These are phyloP conservation scores for Paramecium biaurelia DNA, from an alignment of 73 alveolate species.

Conservation along the genomic window DNA sequence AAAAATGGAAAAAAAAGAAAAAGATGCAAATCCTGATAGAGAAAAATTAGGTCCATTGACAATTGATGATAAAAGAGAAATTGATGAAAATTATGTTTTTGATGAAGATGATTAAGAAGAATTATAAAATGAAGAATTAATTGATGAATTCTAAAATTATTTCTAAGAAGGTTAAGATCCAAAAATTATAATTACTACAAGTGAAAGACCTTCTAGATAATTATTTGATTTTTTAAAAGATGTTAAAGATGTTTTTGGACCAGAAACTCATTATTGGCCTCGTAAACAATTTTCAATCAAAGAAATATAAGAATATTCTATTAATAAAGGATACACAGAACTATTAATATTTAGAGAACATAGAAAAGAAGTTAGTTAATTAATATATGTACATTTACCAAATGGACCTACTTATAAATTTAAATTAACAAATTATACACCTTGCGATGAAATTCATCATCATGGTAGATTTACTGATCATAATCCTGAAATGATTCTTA, in stretches of 20 bases:
- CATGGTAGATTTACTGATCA: conserved; percentile 90
- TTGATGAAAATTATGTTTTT: conserved; percentile 60
- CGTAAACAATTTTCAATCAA: conserved; percentile 89
- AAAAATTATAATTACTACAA: conserved; percentile 55
- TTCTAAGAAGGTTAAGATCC: conserved; percentile 56
- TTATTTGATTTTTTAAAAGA: conserved; percentile 56
- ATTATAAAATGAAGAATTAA: conserved; percentile 49
- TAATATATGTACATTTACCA: conserved; percentile 93
- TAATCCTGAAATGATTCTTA: conserved; percentile 95
- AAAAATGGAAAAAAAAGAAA: conserved; percentile 43
- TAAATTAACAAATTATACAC: conserved; percentile 87
- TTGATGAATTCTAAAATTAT: conserved; percentile 54
- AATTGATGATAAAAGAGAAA: conserved; percentile 65
- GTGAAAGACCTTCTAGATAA: conserved; percentile 56
- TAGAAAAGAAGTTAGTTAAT: conserved; percentile 84
- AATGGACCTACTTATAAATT: conserved; percentile 98
- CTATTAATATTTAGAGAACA: conserved; percentile 92
- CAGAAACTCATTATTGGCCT: conserved; percentile 62
- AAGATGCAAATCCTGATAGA: conserved; percentile 56
- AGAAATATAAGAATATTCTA: conserved; percentile 88
- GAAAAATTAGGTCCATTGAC: conserved; percentile 58
- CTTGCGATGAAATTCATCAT: conserved; percentile 85
- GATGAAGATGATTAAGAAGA: conserved; percentile 65
- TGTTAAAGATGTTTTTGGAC: conserved; percentile 46
- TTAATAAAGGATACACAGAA: conserved; percentile 91